Conservation (phyloP, 2,329 filamentous ascomycete genomes). For the Mycocentrospora acerina region DNA sequence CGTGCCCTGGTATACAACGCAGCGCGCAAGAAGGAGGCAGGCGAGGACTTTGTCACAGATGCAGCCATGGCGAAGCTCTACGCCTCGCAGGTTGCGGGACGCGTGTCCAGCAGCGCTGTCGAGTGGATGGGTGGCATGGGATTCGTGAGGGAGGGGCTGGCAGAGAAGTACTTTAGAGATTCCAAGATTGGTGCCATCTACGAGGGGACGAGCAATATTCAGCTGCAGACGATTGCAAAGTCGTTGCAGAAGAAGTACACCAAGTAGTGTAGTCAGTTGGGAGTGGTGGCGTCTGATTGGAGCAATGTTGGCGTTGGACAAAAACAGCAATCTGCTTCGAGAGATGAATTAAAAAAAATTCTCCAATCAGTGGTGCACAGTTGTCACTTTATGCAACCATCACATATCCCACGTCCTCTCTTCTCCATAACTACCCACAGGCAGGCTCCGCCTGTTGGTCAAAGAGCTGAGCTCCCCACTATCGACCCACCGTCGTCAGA, state of each 20-base stretch:
- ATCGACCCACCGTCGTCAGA: constrained; percentile 15
- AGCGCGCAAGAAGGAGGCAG: constrained; percentile 95
- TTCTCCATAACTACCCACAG: no score
- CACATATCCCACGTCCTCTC: no score
- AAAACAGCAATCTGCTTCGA: no score
- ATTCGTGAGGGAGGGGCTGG: constrained; percentile 92
- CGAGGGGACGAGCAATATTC: constrained; percentile 82
- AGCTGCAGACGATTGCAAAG: constrained; percentile 71
- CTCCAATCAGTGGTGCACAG: no score
- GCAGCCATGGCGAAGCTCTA: constrained; percentile 98
- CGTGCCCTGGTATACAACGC: constrained; percentile 94
- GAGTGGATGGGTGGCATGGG: constrained; percentile 99
- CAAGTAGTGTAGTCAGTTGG: constrained; percentile 47
- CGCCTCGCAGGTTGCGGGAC: constrained; percentile 86
- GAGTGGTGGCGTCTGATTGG: no score
- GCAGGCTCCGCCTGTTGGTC: no score
- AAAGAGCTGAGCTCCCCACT: constrained; percentile 6
- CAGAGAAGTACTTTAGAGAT: constrained; percentile 97
- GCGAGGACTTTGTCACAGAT: constrained; percentile 90
- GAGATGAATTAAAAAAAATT: no score
- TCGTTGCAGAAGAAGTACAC: constrained; percentile 70
- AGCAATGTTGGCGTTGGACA: no score
- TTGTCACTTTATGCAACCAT: no score
- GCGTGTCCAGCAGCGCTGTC: constrained; percentile 80
- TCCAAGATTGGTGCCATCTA: constrained; percentile 99